A percentile compares a stretch with the other conserved stretches of the same genome.
phyloP scores from a whole-genome alignment of 345 rosid species.

The Viola odorata region DNA sequence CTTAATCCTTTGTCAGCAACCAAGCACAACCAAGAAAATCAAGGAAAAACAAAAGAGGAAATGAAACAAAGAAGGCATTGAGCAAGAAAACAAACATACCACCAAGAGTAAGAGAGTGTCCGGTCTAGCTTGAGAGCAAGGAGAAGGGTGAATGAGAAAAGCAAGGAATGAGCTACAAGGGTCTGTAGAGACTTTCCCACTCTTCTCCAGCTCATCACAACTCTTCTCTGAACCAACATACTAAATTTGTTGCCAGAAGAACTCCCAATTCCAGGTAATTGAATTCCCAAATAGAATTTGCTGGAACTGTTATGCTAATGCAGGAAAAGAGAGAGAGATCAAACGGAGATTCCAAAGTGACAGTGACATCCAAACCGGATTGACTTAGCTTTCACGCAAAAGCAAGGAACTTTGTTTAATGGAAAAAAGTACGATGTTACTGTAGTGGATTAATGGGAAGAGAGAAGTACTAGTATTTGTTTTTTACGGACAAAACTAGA shows the following conservation, averaged over 20 bases:
- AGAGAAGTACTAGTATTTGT: too few relatives aligned
- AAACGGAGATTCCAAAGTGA: constrained; percentile 20
- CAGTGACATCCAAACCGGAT: constrained; percentile 1
- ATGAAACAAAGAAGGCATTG: not conserved
- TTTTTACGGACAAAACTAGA: not conserved
- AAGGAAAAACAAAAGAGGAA: not conserved
- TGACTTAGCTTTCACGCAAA: constrained; percentile 27
- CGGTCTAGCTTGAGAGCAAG: constrained; percentile 71
- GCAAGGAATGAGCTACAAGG: constrained; percentile 56
- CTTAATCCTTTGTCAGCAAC: not conserved
- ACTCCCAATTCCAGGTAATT: constrained; percentile 4
- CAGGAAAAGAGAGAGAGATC: not conserved
- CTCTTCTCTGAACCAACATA: constrained; percentile 46
- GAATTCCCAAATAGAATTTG: not conserved
- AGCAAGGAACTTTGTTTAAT: not conserved
- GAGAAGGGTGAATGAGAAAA: constrained; percentile 74
- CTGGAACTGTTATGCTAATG: constrained; percentile 1
- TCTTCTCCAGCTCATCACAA: constrained; percentile 73
- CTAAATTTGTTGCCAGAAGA: not conserved
- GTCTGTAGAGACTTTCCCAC: constrained; percentile 64
- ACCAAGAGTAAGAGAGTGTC: constrained; percentile 57
- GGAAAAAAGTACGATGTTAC: not conserved
- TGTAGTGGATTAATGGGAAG: not conserved
- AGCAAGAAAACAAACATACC: constrained; percentile 39
- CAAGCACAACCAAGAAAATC: not conserved